These are phyloP conservation scores for Thraustochytrium striatum DNA, from an alignment of 352 stramenopile species.

Conservation along the genomic window DNA sequence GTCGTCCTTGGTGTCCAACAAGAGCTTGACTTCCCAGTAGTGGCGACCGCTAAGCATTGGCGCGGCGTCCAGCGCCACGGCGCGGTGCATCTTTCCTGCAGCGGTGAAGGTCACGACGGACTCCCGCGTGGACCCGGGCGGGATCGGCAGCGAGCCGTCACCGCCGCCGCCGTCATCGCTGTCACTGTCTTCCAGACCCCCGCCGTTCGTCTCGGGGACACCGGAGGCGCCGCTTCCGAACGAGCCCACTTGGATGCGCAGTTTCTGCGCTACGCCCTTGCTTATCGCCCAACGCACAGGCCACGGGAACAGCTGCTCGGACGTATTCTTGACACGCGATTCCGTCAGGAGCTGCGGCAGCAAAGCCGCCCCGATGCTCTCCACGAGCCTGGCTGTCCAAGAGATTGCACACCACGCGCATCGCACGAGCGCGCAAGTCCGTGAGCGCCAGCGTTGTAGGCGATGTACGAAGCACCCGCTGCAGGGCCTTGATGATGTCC, in stretches of 20 bases:
- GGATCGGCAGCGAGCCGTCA: too few species aligned
- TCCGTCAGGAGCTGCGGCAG: slow-evolving; percentile 25
- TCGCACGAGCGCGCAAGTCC: slow-evolving; percentile 1
- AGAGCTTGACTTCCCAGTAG: neutral
- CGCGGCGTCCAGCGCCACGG: slow-evolving; percentile 16
- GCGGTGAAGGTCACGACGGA: slow-evolving; percentile 1
- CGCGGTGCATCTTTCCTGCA: slow-evolving; percentile 32
- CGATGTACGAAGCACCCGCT: neutral
- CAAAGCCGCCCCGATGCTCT: slow-evolving; percentile 3
- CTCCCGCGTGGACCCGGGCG: neutral
- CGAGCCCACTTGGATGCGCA: too few species aligned
- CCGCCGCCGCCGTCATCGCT: too few species aligned
- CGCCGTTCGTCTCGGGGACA: too few species aligned
- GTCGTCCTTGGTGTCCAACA: slow-evolving; percentile 11
- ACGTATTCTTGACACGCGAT: neutral
- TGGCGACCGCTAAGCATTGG: slow-evolving; percentile 29
- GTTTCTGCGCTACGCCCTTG: neutral
- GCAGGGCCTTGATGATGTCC: neutral
- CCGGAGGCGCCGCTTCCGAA: too few species aligned
- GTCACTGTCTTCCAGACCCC: too few species aligned
- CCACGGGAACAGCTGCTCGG: neutral
- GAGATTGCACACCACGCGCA: neutral
- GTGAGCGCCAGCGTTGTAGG: neutral
- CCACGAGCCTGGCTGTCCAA: slow-evolving; percentile 22
- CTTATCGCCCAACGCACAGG: slow-evolving; percentile 36